Percentiles rank a stretch among this genome's conserved stretches.
These are phyloP conservation scores for Boletus sp. DNA, from an alignment of 768 basidiomycete species.

Conservation along the genomic window DNA sequence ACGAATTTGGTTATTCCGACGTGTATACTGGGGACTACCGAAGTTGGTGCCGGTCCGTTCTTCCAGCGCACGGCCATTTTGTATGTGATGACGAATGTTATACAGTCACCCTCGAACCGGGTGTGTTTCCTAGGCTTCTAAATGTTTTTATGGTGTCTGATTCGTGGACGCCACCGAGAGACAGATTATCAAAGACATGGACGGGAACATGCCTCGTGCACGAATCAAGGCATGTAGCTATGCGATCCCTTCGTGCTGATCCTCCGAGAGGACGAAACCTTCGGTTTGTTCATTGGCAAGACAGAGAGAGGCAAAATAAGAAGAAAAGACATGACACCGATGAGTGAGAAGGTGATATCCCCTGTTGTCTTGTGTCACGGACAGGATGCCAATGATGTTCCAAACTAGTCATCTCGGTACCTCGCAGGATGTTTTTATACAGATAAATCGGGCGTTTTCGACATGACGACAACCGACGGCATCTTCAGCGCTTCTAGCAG, in stretches of 20 bases:
- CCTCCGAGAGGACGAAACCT: slow-evolving; percentile 79
- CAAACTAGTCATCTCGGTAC: slow-evolving; percentile 64
- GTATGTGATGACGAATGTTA: slow-evolving; percentile 79
- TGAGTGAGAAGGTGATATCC: slow-evolving; percentile 75
- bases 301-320: slow-evolving; percentile 77
- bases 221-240: slow-evolving; percentile 78
- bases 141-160: slow-evolving; percentile 5
- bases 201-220: slow-evolving; percentile 69
- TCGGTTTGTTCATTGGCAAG: slow-evolving; percentile 81
- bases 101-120: slow-evolving; percentile 82
- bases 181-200: slow-evolving; percentile 79
- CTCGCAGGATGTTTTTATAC: slow-evolving; percentile 76
- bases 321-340: slow-evolving; percentile 83
- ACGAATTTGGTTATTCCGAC: slow-evolving; percentile 67
- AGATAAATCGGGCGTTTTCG: slow-evolving; percentile 62
- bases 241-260: slow-evolving; percentile 87
- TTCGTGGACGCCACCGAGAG: slow-evolving; percentile 70
- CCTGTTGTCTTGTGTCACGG: background rate
- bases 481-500: slow-evolving; percentile 30
- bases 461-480: slow-evolving; percentile 38
- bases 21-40: slow-evolving; percentile 73
- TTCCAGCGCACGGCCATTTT: slow-evolving; percentile 84
- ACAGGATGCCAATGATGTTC: background rate
- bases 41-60: slow-evolving; percentile 82
- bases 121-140: slow-evolving; percentile 40